These are phyloP conservation scores for Batkoa obscura DNA, from an alignment of 371 early-diverging fungal genomes.

Conservation along the genomic window DNA sequence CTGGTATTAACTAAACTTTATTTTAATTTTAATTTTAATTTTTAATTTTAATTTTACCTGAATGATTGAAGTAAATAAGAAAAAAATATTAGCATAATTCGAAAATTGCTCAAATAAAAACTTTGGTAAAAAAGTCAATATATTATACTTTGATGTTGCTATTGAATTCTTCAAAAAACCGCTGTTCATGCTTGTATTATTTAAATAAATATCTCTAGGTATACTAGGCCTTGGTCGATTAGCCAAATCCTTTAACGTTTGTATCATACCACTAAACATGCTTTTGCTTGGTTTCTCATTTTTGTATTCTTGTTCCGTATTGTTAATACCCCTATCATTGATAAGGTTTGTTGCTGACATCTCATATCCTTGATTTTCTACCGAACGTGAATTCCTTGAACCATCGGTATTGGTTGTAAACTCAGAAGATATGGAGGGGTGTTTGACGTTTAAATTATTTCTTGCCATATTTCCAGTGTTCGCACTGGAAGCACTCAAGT, in stretches of 20 bases:
- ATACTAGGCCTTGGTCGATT: constrained; percentile 12
- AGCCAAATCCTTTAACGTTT: not conserved
- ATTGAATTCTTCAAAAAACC: constrained; percentile 68
- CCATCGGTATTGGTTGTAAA: too few relatives aligned
- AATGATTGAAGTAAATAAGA: constrained; percentile 73
- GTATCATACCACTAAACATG: not conserved
- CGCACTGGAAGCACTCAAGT: not conserved
- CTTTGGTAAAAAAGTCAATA: constrained; percentile 73
- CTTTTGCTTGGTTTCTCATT: not conserved
- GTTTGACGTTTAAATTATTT: too few relatives aligned
- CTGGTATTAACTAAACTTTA: constrained; percentile 46
- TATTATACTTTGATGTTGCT: constrained; percentile 79
- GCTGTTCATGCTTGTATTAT: constrained; percentile 51
- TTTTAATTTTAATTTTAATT: not conserved
- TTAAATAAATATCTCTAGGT: constrained; percentile 65
- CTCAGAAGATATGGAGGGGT: not conserved
- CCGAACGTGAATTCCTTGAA: too few relatives aligned
- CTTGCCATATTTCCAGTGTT: not conserved
- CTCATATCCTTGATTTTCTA: not conserved
- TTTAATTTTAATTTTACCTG: constrained; percentile 27
- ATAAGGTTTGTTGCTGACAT: not conserved
- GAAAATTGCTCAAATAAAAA: constrained; percentile 87
- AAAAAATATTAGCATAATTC: constrained; percentile 89
- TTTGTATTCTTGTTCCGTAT: not conserved
- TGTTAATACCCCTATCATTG: not conserved